A percentile compares a stretch with the other conserved stretches of the same genome.
Evolutionary conservation across 2,329 filamentous ascomycete genomes (phyloP).

Genomic region (Colletotrichum filicis): DNA sequence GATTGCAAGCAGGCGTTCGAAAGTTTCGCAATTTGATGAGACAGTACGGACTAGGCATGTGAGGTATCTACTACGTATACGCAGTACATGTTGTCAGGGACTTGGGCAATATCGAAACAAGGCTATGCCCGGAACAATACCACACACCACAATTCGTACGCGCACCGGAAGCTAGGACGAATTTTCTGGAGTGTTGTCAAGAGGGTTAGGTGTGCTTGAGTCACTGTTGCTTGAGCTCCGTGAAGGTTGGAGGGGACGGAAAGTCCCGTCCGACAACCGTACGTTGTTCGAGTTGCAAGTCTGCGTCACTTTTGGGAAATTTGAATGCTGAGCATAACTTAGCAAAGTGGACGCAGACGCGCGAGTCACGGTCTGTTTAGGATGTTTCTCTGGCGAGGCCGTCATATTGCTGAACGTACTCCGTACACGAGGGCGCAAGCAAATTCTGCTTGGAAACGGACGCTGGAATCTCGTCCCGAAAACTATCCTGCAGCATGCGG

Average conservation of each 20-base stretch:
- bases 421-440: neutral
- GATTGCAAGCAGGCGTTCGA: neutral
- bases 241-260: neutral
- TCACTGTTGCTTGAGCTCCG: neutral
- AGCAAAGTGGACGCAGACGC: neutral
- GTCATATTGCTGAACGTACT: neutral
- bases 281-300: neutral
- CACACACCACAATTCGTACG: neutral
- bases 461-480: neutral
- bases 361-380: neutral
- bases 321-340: neutral
- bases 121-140: constrained; percentile 1
- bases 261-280: neutral
- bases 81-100: neutral
- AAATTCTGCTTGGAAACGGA: neutral
- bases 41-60: neutral
- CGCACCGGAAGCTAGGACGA: neutral
- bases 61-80: neutral
- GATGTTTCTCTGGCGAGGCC: neutral
- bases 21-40: neutral
- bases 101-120: neutral
- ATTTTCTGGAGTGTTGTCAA: neutral
- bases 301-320: neutral
- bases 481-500: neutral
- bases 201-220: neutral